A percentile compares a stretch with the other conserved stretches of the same genome.
Evolutionary conservation across 306 rosid genomes (phyloP).

Genomic region (Mucuna pruriens): DNA sequence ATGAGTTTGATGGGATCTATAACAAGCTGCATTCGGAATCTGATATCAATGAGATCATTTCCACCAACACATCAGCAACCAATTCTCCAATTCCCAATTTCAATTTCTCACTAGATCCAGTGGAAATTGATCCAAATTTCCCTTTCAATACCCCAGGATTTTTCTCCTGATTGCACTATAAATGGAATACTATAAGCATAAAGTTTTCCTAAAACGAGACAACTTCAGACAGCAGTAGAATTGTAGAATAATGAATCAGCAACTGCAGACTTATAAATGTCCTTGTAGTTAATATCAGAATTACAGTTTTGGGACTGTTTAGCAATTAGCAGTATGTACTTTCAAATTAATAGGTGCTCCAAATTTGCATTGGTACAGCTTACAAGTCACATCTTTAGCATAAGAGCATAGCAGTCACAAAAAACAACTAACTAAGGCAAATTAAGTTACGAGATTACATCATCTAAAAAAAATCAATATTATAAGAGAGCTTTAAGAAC

Average conservation of each 20-base stretch:
- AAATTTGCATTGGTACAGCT: constrained; percentile 4
- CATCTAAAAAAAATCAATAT: neutral
- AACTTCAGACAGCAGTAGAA: constrained; percentile 10
- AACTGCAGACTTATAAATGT: constrained; percentile 14
- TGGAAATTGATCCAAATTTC: constrained; percentile 63
- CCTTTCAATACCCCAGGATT: constrained; percentile 61
- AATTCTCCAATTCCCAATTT: constrained; percentile 73
- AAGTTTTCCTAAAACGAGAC: constrained; percentile 4
- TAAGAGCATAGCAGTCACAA: neutral
- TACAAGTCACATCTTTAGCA: constrained; percentile 11
- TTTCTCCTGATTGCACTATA: constrained; percentile 50
- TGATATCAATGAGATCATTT: constrained; percentile 63
- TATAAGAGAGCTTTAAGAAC: neutral
- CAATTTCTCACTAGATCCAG: constrained; percentile 66
- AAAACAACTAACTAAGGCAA: neutral
- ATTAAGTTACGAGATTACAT: constrained; percentile 20
- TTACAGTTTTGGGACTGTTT: constrained; percentile 9
- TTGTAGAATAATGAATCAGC: constrained; percentile 23
- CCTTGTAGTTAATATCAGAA: constrained; percentile 21
- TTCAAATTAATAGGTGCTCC: constrained; percentile 22
- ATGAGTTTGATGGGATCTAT: constrained; percentile 42
- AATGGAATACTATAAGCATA: neutral
- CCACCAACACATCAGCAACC: constrained; percentile 69
- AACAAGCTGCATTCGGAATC: constrained; percentile 54
- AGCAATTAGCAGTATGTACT: neutral